Evolutionary conservation across 2,329 filamentous ascomycete species (phyloP), one percentile per base, ranked within the genome.

Genomic region (Penicillium sp.): DNA sequence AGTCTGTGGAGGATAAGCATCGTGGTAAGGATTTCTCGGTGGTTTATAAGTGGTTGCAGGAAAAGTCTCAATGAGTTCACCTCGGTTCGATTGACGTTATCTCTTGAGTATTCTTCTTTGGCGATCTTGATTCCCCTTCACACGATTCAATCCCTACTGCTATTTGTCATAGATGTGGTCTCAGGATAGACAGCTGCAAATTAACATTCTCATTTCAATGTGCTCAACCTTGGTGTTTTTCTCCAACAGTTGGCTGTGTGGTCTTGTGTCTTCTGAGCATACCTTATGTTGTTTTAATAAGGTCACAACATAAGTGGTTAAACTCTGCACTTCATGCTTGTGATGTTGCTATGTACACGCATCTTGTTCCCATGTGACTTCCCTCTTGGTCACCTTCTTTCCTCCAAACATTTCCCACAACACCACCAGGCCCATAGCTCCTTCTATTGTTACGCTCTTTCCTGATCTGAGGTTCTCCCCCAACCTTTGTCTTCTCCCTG

Each of bases 21-120:
- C 82, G 83, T 59, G 87, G 88, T 0, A 83, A 86, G 55, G 90
- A 94, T 69, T 94, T 94, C 71, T 91, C 88, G 0, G 88, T 93
- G 7, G 84, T 94, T 8, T 94, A 92, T 71, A 80, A 86, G 64
- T 90, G 87, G 75, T 66, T 91, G 39, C 65, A 68, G 59, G 70
- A 68, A 16, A 69, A 69, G 57, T 72, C 72, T 16, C 50, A 64
- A 56, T 63, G 60, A 30, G 35, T 47, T 5, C 34, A 23, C 47
- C 30, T 11, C 32, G 26, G 19, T 32, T 29, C 29, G 27, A 39
- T 30, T 42, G n/a, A 27, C 14, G 14, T 26, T 38, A 11, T 19
- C 26, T 5, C 32, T 18, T 32, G 14, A 18, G 47, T 32, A 32
- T 38, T 26, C 47, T 36, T 44, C 29, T 39, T 36, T 49, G 34